Evolutionary conservation across 768 basidiomycete genomes (phyloP), one percentile per base, ranked within the genome.

Genomic region (Termitomyces bulborhizus): DNA sequence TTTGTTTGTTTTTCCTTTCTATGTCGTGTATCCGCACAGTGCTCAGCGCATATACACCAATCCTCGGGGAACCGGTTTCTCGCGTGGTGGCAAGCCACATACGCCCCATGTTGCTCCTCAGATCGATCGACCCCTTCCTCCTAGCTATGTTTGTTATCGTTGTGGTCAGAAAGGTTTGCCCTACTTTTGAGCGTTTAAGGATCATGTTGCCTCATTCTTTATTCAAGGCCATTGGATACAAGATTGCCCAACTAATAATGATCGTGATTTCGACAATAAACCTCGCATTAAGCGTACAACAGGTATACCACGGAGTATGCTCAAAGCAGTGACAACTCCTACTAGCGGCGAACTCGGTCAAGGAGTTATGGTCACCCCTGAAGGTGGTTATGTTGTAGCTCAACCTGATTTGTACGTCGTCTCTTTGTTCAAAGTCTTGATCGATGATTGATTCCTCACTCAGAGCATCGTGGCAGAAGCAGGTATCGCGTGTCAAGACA

Each of bases 301-400:
- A 9, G 97, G 97, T 71, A 99, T 99, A 58, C 97, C 97, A 4
- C 83, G 95, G 61, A 95, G 92, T 67, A 98, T 99, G 84, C 75
- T 99, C 53, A 97, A 97, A 69, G 88, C 93, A 0, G 94, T 98
- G 27, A 94, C 97, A 54, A 90, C 90, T 57, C 93, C 93, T 11
- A 82, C 80, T 51, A 71, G 69, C 54, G 85, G 81, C 21, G 84
- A 85, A 55, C 71, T 88, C 27, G 82, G 84, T 6, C 86, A 88
- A 62, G 95, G 96, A 18, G 85, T 98, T 47, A 99, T 99, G 97
- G 89, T 99, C 57, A 98, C 96, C 3, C 94, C 96, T 0, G 97
- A 99, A 68, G 97, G 97, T 57, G 93, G 93, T 37, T 98, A 96
- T 71, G 97, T 99, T 18, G 89, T 96, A 40, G 96, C 96, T 1